A percentile compares a stretch with the other conserved stretches of the same genome.
Conservation (phyloP, 2,329 filamentous ascomycete genomes). For the Phaeosphaeria sp. region DNA sequence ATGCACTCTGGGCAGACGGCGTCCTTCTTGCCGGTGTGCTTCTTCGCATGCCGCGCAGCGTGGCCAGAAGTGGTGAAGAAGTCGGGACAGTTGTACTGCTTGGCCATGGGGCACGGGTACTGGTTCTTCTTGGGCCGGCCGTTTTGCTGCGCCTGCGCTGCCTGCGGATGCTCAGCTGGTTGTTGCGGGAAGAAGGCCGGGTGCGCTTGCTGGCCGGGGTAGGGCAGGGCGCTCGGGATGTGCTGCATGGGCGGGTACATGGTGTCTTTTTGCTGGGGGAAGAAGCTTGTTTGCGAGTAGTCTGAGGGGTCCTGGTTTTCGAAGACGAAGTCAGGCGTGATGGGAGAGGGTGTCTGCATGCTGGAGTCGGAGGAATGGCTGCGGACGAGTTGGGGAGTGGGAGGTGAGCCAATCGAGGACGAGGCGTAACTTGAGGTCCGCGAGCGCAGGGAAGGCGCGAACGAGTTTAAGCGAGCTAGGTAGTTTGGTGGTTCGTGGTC, state of each 20-base stretch:
- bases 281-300: conserved; percentile 37
- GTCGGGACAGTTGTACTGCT: conserved; percentile 75
- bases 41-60: conserved; percentile 84
- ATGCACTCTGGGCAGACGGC: conserved; percentile 74
- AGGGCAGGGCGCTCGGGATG: conserved; percentile 26
- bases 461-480: conserved; percentile 44
- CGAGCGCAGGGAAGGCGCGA: conserved; percentile 47
- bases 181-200: conserved; percentile 1
- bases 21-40: conserved; percentile 81
- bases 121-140: conserved; percentile 65
- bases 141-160: conserved; percentile 32
- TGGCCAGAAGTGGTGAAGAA: conserved; percentile 86
- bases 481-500: conserved; percentile 47
- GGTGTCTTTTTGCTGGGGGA: conserved; percentile 33
- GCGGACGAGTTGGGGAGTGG: conserved; percentile 55
- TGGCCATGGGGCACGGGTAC: conserved; percentile 76
- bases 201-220: conserved; percentile 21
- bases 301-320: conserved; percentile 37
- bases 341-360: conserved; percentile 55
- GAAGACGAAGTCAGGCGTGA: conserved; percentile 52
- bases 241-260: conserved; percentile 36
- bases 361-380: conserved; percentile 56
- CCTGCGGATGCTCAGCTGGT: conserved; percentile 19
- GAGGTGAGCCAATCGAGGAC: conserved; percentile 55
- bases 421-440: conserved; percentile 53